Conservation (phyloP, 1,284 basidiomycete genomes). For the Ceraceosorus guamensis region DNA sequence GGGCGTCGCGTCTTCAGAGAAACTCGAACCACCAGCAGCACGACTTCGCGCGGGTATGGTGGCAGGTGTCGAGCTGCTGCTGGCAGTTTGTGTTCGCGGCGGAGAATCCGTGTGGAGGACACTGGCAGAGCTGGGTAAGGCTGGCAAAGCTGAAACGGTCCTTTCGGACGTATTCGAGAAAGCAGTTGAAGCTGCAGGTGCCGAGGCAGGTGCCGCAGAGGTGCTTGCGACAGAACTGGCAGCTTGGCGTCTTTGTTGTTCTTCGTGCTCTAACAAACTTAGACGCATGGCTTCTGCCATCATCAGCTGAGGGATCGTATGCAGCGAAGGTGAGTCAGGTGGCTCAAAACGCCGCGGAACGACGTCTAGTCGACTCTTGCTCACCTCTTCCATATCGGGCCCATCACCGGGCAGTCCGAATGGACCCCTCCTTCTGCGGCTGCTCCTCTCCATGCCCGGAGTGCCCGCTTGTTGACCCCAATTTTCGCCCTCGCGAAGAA, state of each 20-base stretch:
- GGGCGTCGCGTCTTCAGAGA: not conserved
- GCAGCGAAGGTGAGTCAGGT: not conserved
- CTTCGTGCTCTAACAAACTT: slow-evolving; percentile 78
- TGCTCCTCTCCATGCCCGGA: slow-evolving; percentile 67
- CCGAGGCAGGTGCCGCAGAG: not conserved
- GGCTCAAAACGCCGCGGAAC: not conserved
- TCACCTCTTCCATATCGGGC: slow-evolving; percentile 80
- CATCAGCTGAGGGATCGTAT: slow-evolving; percentile 63
- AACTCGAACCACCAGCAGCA: not conserved
- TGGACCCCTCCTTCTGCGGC: slow-evolving; percentile 85
- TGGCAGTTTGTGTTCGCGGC: not conserved
- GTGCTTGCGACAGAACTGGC: slow-evolving; percentile 6
- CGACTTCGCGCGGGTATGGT: not conserved
- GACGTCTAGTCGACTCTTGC: slow-evolving; percentile 28
- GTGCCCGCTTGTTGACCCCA: slow-evolving; percentile 15
- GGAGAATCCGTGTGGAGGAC: not conserved
- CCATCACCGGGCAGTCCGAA: slow-evolving; percentile 74
- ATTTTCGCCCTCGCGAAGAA: slow-evolving; percentile 33
- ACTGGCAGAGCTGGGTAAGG: not conserved
- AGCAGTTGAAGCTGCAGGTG: slow-evolving; percentile 10
- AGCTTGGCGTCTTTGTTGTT: slow-evolving; percentile 49
- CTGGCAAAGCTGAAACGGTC: not conserved
- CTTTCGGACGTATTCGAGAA: not conserved
- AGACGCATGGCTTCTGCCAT: slow-evolving; percentile 98
- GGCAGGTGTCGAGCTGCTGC: slow-evolving; percentile 6